phyloP scores from a whole-genome alignment of 768 basidiomycete genomes.

The Mycena olivaceomarginata region DNA sequence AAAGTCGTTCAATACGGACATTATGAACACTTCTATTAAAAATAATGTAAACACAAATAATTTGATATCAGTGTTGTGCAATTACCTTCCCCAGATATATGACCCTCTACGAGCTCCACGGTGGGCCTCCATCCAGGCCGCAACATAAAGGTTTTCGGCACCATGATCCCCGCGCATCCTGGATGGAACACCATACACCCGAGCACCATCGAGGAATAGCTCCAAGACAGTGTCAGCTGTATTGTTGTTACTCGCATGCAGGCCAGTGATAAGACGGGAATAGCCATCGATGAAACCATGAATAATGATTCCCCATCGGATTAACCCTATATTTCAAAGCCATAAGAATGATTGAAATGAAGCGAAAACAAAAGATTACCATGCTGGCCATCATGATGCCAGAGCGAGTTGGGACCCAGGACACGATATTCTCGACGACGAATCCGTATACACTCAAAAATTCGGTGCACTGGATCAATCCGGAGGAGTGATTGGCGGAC shows the following conservation, averaged over 20 bases:
- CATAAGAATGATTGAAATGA: background rate
- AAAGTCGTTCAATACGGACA: no score
- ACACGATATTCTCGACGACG: slow-evolving; percentile 48
- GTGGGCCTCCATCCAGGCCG: slow-evolving; percentile 11
- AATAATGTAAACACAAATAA: no score
- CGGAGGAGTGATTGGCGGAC: slow-evolving; percentile 36
- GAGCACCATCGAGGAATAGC: background rate
- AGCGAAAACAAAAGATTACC: background rate
- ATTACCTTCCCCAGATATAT: slow-evolving; percentile 46
- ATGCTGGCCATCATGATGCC: slow-evolving; percentile 52
- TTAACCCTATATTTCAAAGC: background rate
- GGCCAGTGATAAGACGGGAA: background rate
- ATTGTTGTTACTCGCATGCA: slow-evolving; percentile 1
- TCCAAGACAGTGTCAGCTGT: background rate
- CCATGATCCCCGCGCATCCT: slow-evolving; percentile 14
- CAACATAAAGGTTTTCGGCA: background rate
- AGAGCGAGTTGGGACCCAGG: slow-evolving; percentile 54
- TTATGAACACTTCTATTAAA: background rate
- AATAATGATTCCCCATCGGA: slow-evolving; percentile 16
- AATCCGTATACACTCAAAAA: slow-evolving; percentile 23
- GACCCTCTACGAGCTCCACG: slow-evolving; percentile 1
- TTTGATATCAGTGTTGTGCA: background rate
- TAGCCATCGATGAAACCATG: slow-evolving; percentile 12
- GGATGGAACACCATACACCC: slow-evolving; percentile 1
- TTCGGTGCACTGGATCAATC: slow-evolving; percentile 38